A percentile compares a stretch with the other conserved stretches of the same genome.
Conservation (phyloP, 768 basidiomycete species). For the Rhodotorula paludigena region DNA sequence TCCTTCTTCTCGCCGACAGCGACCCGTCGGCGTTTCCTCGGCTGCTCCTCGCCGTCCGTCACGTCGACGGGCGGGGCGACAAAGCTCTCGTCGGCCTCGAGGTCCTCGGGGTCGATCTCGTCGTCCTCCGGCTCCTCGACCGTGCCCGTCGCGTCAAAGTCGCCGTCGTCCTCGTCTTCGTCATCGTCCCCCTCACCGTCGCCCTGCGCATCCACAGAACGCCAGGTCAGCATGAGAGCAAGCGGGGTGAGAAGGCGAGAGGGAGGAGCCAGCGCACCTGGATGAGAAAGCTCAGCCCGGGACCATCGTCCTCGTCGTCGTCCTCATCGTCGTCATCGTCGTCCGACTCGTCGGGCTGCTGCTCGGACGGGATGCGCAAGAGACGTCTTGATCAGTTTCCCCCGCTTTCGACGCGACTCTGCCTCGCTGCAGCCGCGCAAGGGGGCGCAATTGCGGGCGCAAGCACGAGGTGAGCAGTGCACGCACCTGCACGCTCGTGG, state of each 20-base stretch:
- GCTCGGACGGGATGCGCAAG: not conserved
- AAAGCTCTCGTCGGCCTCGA: slow-evolving; percentile 22
- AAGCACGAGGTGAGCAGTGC: not conserved
- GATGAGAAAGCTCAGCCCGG: slow-evolving; percentile 31
- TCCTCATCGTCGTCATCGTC: slow-evolving; percentile 10
- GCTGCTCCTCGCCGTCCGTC: slow-evolving; percentile 14
- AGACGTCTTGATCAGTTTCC: too few relatives aligned
- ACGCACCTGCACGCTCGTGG: slow-evolving; percentile 1
- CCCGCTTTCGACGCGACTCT: too few relatives aligned
- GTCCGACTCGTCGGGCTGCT: slow-evolving; percentile 20
- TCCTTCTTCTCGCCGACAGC: slow-evolving; percentile 45
- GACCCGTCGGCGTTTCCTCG: slow-evolving; percentile 22
- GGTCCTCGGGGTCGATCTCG: slow-evolving; percentile 20
- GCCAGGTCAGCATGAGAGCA: not conserved
- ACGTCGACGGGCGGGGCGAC: slow-evolving; percentile 2
- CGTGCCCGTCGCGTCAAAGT: slow-evolving; percentile 20
- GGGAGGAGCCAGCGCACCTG: slow-evolving; percentile 7
- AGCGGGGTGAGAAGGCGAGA: not conserved
- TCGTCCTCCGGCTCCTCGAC: slow-evolving; percentile 37
- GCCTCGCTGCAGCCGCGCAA: too few relatives aligned
- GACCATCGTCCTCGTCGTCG: slow-evolving; percentile 33
- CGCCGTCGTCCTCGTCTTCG: slow-evolving; percentile 33
- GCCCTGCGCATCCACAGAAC: not conserved
- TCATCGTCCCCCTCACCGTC: slow-evolving; percentile 20
- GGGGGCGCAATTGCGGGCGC: too few relatives aligned